These are phyloP conservation scores for Zymoseptoria brevis DNA, from an alignment of 2,329 filamentous ascomycete genomes.

Conservation along the genomic window DNA sequence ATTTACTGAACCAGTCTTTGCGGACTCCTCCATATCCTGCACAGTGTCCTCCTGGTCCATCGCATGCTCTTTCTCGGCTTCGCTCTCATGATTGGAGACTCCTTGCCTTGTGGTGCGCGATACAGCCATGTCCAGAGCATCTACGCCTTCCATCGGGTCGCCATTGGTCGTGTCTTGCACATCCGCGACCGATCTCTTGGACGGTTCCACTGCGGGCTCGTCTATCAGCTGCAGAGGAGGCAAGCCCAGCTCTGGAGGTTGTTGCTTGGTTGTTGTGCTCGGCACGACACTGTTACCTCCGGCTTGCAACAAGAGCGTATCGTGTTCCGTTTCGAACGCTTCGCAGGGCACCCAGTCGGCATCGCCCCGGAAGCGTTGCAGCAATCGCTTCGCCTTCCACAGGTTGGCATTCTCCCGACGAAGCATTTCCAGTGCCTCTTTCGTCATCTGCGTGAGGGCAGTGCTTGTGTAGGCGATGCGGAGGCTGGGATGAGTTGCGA, in stretches of 20 bases:
- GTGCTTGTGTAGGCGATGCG: conserved; percentile 67
- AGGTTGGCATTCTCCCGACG: conserved; percentile 66
- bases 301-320: conserved; percentile 32
- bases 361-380: conserved; percentile 68
- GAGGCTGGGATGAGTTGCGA: conserved; percentile 65
- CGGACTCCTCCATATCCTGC: conserved; percentile 2
- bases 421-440: conserved; percentile 62
- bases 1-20: conserved; percentile 1
- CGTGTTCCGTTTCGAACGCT: conserved; percentile 43
- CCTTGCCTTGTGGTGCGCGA: not conserved
- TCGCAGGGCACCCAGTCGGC: conserved; percentile 56
- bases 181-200: conserved; percentile 1
- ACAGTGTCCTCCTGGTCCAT: not conserved
- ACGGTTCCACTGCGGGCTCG: conserved; percentile 7
- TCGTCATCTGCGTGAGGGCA: conserved; percentile 62
- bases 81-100: not conserved
- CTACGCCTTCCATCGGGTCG: conserved; percentile 24
- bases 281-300: conserved; percentile 13
- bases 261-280: conserved; percentile 16
- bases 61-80: not conserved
- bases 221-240: conserved; percentile 2
- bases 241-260: conserved; percentile 6
- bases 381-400: conserved; percentile 65
- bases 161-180: conserved; percentile 3
- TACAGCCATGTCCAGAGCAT: conserved; percentile 15